phyloP scores from a whole-genome alignment of 441 rosid species.

The Aleurites moluccanus region DNA sequence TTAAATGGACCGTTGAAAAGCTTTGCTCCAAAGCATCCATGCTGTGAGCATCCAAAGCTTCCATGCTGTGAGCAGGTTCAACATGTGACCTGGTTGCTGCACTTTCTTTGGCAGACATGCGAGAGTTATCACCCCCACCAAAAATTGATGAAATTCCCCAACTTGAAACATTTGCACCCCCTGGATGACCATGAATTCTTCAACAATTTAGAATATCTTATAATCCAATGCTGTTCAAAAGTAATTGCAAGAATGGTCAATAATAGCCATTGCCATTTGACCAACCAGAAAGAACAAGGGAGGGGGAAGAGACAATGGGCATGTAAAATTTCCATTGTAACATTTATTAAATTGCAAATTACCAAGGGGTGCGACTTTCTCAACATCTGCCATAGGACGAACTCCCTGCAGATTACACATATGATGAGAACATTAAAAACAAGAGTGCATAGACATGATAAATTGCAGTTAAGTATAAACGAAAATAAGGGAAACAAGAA shows the following conservation, averaged over 20 bases:
- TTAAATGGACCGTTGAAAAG: slow-evolving; percentile 65
- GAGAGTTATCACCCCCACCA: slow-evolving; percentile 60
- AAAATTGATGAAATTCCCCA: slow-evolving; percentile 93
- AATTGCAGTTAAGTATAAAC: neutral
- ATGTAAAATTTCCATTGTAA: neutral
- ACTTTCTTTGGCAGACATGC: slow-evolving; percentile 56
- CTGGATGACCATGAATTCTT: slow-evolving; percentile 33
- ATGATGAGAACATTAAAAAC: slow-evolving; percentile 4
- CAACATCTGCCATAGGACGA: slow-evolving; percentile 52
- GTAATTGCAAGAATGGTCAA: neutral
- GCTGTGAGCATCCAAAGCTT: too few relatives aligned
- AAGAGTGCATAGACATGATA: slow-evolving; percentile 2
- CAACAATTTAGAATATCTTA: slow-evolving; percentile 1
- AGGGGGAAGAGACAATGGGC: neutral
- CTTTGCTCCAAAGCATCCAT: slow-evolving; percentile 45
- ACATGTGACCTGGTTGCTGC: slow-evolving; percentile 38
- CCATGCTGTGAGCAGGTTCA: slow-evolving; percentile 52
- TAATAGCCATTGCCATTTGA: neutral
- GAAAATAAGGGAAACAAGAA: slow-evolving; percentile 1
- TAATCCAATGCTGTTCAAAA: neutral
- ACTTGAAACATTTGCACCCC: slow-evolving; percentile 50
- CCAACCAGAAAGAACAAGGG: neutral
- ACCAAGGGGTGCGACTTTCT: slow-evolving; percentile 59
- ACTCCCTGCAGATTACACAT: slow-evolving; percentile 47
- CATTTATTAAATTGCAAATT: slow-evolving; percentile 16